Evolutionary conservation across 1,139 yeast genomes (phyloP).

Genomic region (Sugiyamaella paludigena): DNA sequence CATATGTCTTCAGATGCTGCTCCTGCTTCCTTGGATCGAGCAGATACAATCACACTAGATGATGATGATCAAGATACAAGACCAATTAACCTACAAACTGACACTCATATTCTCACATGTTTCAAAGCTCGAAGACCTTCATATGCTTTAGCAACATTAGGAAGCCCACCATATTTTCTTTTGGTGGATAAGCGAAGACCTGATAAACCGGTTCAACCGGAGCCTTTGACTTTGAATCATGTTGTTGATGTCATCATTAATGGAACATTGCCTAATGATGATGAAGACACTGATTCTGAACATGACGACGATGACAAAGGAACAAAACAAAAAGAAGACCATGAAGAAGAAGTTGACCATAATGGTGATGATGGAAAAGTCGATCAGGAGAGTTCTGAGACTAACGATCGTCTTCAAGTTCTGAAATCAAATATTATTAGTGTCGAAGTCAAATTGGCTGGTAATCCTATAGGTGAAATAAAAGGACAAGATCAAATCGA

Average conservation of each 20-base stretch:
- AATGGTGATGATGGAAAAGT: background rate
- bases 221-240: slow-evolving; percentile 8
- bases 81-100: slow-evolving; percentile 20
- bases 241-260: slow-evolving; percentile 2
- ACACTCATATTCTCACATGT: slow-evolving; percentile 26
- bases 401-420: background rate
- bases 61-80: slow-evolving; percentile 6
- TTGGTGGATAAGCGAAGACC: slow-evolving; percentile 23
- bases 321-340: slow-evolving; percentile 12
- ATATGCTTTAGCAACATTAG: background rate
- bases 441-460: slow-evolving; percentile 26
- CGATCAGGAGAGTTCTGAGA: background rate
- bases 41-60: no score
- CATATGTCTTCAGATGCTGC: no score
- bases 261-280: no score
- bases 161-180: slow-evolving; percentile 26
- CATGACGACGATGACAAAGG: slow-evolving; percentile 9
- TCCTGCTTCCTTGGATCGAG: no score
- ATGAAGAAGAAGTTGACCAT: slow-evolving; percentile 3
- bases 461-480: slow-evolving; percentile 30
- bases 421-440: background rate
- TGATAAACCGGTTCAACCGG: slow-evolving; percentile 22
- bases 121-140: slow-evolving; percentile 13
- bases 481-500: slow-evolving; percentile 20
- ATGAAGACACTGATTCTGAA: slow-evolving; percentile 3